Evolutionary conservation across 345 rosid genomes (phyloP).

Genomic region (Lumnitzera littorea): DNA sequence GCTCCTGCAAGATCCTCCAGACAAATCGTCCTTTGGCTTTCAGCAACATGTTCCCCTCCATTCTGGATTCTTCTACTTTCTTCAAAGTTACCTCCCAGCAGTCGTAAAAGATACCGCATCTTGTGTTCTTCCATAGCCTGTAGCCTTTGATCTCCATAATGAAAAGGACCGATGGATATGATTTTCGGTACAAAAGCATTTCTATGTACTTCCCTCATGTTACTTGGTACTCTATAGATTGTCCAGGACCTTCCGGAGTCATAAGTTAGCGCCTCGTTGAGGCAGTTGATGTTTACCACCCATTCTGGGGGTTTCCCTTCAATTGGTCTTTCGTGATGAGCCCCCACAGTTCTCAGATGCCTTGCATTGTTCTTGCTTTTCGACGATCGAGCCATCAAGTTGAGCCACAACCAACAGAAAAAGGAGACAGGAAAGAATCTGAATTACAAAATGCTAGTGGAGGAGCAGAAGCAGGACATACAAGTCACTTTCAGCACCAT

Average conservation of each 20-base stretch:
- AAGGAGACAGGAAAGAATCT: no score
- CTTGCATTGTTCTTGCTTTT: constrained; percentile 8
- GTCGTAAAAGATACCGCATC: constrained; percentile 9
- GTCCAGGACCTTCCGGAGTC: constrained; percentile 12
- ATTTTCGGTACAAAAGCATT: constrained; percentile 8
- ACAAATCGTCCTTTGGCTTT: background rate
- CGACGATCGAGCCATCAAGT: constrained; percentile 2
- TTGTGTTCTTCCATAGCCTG: constrained; percentile 16
- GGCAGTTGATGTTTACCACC: constrained; percentile 5
- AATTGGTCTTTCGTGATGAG: background rate
- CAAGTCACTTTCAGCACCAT: no score
- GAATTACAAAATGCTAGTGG: no score
- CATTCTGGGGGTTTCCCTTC: constrained; percentile 1
- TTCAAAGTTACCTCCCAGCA: constrained; percentile 8
- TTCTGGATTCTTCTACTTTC: background rate
- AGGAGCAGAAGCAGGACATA: no score
- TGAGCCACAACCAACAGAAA: no score
- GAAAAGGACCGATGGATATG: constrained; percentile 8
- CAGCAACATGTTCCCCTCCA: no score
- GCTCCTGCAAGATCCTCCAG: constrained; percentile 7
- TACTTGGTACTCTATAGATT: constrained; percentile 9
- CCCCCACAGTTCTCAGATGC: constrained; percentile 5
- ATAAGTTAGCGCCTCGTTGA: constrained; percentile 2
- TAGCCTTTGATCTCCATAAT: constrained; percentile 1
- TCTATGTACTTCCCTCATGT: constrained; percentile 5